A percentile compares a stretch with the other conserved stretches of the same genome.
These are phyloP conservation scores for Trametes pubescens DNA, from an alignment of 1,284 basidiomycete genomes.

Conservation along the genomic window DNA sequence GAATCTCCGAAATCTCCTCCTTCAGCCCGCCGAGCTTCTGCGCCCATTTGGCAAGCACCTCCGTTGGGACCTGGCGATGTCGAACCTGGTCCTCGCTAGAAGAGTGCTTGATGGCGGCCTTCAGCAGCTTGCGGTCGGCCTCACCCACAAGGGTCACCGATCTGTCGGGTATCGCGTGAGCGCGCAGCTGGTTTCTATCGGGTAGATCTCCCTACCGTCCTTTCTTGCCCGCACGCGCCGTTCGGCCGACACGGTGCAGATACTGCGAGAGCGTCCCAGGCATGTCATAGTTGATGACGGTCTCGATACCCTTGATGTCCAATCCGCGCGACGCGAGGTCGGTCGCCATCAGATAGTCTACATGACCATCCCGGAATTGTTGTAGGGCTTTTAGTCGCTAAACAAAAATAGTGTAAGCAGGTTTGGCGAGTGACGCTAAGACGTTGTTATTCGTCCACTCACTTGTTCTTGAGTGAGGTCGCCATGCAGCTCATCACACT, in stretches of 20 bases:
- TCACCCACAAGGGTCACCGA: conserved; percentile 97
- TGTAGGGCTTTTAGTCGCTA: conserved; percentile 89
- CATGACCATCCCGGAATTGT: conserved; percentile 85
- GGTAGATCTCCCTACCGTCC: conserved; percentile 71
- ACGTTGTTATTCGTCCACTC: conserved; percentile 34
- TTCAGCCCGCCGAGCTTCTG: conserved; percentile 79
- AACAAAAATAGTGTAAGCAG: conserved; percentile 44
- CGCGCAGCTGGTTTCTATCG: conserved; percentile 22
- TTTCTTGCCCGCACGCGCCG: conserved; percentile 92
- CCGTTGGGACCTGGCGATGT: conserved; percentile 90
- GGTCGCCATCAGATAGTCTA: conserved; percentile 94
- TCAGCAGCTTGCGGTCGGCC: conserved; percentile 95
- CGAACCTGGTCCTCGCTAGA: conserved; percentile 83
- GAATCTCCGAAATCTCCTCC: conserved; percentile 81
- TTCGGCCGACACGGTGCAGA: conserved; percentile 95
- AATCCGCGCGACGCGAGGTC: conserved; percentile 95
- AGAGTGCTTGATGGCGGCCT: conserved; percentile 93
- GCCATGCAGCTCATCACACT: conserved; percentile 92
- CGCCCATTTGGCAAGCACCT: conserved; percentile 77
- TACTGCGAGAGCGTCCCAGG: conserved; percentile 93
- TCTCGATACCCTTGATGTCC: conserved; percentile 98
- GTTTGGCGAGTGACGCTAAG: background rate
- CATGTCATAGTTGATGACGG: conserved; percentile 99
- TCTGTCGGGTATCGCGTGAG: conserved; percentile 49
- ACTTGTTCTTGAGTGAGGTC: conserved; percentile 96